phyloP scores from a whole-genome alignment of 192 early-diverging fungal genomes.

The Entomortierella lignicola region DNA sequence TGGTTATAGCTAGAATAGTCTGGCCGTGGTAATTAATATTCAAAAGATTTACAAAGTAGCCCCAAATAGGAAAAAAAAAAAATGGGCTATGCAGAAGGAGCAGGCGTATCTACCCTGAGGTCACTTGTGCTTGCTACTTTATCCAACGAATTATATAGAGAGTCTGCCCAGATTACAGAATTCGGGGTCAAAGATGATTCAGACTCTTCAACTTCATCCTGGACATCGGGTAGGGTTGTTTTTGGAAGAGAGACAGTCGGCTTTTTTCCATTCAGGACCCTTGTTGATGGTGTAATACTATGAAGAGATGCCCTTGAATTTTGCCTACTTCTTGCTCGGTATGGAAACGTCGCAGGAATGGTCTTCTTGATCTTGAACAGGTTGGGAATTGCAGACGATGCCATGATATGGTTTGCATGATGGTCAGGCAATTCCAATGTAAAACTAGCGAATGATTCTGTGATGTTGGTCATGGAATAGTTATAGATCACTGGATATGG shows the following conservation, averaged over 20 bases:
- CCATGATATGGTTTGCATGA: slow-evolving; percentile 27
- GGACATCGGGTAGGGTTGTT: background rate
- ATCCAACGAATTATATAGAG: slow-evolving; percentile 28
- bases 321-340: slow-evolving; percentile 10
- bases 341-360: background rate
- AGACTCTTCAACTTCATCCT: slow-evolving; percentile 11
- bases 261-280: slow-evolving; percentile 28
- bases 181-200: slow-evolving; percentile 19
- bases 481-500: slow-evolving; percentile 41
- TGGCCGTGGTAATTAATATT: background rate
- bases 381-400: slow-evolving; percentile 22
- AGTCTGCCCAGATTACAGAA: slow-evolving; percentile 6
- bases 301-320: slow-evolving; percentile 21
- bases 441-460: slow-evolving; percentile 32
- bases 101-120: background rate
- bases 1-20: background rate
- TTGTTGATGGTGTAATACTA: slow-evolving; percentile 13
- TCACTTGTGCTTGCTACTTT: background rate
- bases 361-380: slow-evolving; percentile 33
- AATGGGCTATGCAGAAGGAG: background rate
- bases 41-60: background rate
- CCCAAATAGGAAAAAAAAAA: background rate
- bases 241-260: background rate
- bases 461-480: slow-evolving; percentile 46
- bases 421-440: slow-evolving; percentile 41